Conservation (phyloP, 2,329 filamentous ascomycete genomes). For the Aspergillus fumigatus region DNA sequence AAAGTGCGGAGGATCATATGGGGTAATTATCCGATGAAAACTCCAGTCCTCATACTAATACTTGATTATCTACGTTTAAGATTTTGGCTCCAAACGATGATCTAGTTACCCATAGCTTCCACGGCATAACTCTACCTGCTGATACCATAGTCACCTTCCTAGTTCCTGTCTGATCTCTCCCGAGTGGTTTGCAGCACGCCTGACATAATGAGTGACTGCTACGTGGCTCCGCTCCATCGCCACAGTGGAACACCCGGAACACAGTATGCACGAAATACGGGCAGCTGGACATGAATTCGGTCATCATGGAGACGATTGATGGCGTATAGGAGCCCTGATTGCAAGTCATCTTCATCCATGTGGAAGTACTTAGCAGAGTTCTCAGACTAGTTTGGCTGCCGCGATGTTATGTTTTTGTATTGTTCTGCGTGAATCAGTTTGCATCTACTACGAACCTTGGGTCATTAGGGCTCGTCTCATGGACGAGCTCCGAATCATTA, state of each 20-base stretch:
- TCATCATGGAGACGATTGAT: neutral
- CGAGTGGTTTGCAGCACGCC: conserved; percentile 10
- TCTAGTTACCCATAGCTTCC: neutral
- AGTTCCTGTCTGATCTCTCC: neutral
- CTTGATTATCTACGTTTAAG: neutral
- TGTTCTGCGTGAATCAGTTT: neutral
- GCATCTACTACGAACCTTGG: neutral
- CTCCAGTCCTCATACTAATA: neutral
- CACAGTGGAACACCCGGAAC: conserved; percentile 17
- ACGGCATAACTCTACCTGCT: neutral
- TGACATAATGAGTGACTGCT: conserved; percentile 11
- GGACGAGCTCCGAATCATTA: neutral
- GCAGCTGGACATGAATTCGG: conserved; percentile 16
- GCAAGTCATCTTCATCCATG: neutral
- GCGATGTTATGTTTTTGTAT: neutral
- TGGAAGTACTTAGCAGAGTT: neutral
- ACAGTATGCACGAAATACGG: conserved; percentile 17
- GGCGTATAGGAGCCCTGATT: neutral
- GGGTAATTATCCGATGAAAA: neutral
- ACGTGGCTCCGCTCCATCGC: conserved; percentile 18
- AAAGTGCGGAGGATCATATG: neutral
- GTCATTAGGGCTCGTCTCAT: neutral
- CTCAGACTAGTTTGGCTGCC: neutral
- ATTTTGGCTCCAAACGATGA: neutral
- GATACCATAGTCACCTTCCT: neutral